Percentiles rank a stretch among this genome's conserved stretches.
These are phyloP conservation scores for Amanita subjunquillea DNA, from an alignment of 768 basidiomycete genomes.

Conservation along the genomic window DNA sequence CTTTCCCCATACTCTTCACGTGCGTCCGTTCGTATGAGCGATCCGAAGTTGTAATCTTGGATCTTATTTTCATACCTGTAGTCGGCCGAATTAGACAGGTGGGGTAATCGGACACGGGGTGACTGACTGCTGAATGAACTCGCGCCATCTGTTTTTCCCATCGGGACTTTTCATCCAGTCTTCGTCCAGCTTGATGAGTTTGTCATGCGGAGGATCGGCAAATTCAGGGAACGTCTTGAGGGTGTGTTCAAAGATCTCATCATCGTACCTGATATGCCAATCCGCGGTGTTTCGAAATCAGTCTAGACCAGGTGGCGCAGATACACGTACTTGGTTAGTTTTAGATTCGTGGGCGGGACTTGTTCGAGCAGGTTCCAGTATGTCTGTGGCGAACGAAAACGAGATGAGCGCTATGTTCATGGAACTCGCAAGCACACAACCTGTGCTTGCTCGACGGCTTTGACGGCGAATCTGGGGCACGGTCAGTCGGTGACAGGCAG, in stretches of 20 bases:
- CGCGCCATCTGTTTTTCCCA: slow-evolving; percentile 87
- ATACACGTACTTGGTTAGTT: slow-evolving; percentile 64
- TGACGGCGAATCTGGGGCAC: slow-evolving; percentile 69
- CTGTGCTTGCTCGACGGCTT: slow-evolving; percentile 94
- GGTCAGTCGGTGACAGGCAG: neutral
- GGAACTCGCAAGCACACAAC: slow-evolving; percentile 31
- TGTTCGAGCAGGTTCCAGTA: slow-evolving; percentile 92
- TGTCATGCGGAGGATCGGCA: slow-evolving; percentile 33
- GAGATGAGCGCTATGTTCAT: neutral
- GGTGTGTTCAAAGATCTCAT: slow-evolving; percentile 80
- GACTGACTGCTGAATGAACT: slow-evolving; percentile 63
- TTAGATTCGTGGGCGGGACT: slow-evolving; percentile 65
- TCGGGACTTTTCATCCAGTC: slow-evolving; percentile 83
- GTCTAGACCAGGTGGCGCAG: neutral
- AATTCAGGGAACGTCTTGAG: slow-evolving; percentile 78
- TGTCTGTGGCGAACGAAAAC: slow-evolving; percentile 38
- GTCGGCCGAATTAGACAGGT: neutral
- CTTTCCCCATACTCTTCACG: slow-evolving; percentile 76
- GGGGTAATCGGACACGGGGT: neutral
- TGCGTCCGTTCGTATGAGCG: slow-evolving; percentile 76
- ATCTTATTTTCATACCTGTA: slow-evolving; percentile 80
- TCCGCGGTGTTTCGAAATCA: neutral
- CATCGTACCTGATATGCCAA: slow-evolving; percentile 55
- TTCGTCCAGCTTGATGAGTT: slow-evolving; percentile 62
- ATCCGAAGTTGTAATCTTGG: slow-evolving; percentile 95